Evolutionary conservation across 192 early-diverging fungal genomes (phyloP).

Genomic region (Helicostylum pulchrum): DNA sequence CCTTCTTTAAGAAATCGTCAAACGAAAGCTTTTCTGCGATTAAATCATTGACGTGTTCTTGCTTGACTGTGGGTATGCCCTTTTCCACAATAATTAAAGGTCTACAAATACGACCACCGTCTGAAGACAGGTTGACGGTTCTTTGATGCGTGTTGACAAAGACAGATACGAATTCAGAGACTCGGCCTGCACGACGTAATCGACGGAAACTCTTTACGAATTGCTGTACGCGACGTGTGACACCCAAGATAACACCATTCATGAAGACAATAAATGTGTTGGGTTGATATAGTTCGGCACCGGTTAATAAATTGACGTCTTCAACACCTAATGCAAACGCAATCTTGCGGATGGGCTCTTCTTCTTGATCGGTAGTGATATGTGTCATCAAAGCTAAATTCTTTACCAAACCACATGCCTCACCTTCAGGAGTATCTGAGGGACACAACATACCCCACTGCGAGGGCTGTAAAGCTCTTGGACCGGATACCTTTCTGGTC

Average conservation of each 20-base stretch:
- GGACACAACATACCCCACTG: constrained; percentile 98
- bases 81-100: constrained; percentile 94
- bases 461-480: constrained; percentile 93
- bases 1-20: constrained; percentile 88
- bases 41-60: constrained; percentile 61
- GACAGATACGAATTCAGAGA: constrained; percentile 89
- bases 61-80: constrained; percentile 60
- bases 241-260: constrained; percentile 92
- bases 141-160: constrained; percentile 79
- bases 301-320: constrained; percentile 86
- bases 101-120: constrained; percentile 94
- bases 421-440: constrained; percentile 97
- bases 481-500: constrained; percentile 94
- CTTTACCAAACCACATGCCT: constrained; percentile 96
- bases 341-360: constrained; percentile 70
- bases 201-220: constrained; percentile 88
- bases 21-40: constrained; percentile 62
- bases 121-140: constrained; percentile 88
- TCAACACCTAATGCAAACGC: constrained; percentile 88
- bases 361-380: constrained; percentile 94
- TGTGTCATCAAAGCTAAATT: constrained; percentile 98
- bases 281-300: constrained; percentile 78
- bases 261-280: constrained; percentile 86
- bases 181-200: constrained; percentile 80
- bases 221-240: constrained; percentile 73